Base-by-base conservation (phyloP, 495 filamentous ascomycete species). In the Cenococcum geophilum region DNA sequence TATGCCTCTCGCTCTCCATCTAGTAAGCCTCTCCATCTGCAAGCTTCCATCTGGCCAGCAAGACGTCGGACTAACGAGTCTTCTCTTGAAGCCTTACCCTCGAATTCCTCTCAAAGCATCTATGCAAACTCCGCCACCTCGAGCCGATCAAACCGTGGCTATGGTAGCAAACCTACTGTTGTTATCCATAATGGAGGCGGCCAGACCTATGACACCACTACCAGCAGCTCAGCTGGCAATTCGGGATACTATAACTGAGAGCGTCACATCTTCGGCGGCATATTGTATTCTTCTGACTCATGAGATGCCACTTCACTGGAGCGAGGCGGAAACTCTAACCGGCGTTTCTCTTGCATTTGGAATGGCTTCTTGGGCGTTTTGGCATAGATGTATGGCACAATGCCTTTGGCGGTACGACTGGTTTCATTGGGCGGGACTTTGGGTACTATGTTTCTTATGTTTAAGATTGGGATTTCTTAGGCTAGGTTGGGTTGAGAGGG, bases 121-220 rank as follows among this genome's bases (percentile, higher is more conserved):
- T 68, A 68, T 54, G 52, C 66, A 22, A 55, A 65, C 47, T 59
- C 66, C n/a, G 57, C 61, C 16, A 34, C 40, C 12, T 63, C 65
- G 36, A 64, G 61, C 32, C 58, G 58, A 20, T 52, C 49, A 14
- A 57, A 53, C 52, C n/a, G 22, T 34, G 52, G 66, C 36, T 68
- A 68, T 47, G 51, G 60, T 11, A 66, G 35, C 59, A 69, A 69
- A 36, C 62, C 63, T 20, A 21, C 37, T 0, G 43, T 49, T 8
- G 57, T 66, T 0, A 45, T 69, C 16, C 60, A 66, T 60, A 69
- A 69, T 36, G 66, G 66, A 0, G 66, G 66, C 11, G 66, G 66
- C 27, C 58, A 64, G 47, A 57, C 54, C 22, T 59, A 64, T 23
- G 65, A 64, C 56, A 57, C 66, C 25, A 69, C 65, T 35, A 65